Evolutionary conservation across 2,329 filamentous ascomycete genomes (phyloP).

Genomic region (Mycosphaerella sp.): DNA sequence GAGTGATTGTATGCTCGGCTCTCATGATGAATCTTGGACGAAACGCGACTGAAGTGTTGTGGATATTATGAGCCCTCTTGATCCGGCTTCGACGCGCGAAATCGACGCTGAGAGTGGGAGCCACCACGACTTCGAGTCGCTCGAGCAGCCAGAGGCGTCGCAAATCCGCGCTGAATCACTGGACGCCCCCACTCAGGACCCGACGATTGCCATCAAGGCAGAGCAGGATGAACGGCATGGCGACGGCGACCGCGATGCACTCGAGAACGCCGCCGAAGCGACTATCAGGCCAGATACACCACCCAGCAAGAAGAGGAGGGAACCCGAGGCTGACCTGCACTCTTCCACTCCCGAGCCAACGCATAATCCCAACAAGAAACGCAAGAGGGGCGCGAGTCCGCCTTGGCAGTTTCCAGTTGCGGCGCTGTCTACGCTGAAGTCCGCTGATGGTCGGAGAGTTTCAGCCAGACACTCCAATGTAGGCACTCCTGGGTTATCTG

Average conservation of each 20-base stretch:
- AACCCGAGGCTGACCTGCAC: slow-evolving; percentile 24
- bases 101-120: slow-evolving; percentile 7
- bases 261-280: slow-evolving; percentile 8
- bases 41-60: slow-evolving; percentile 13
- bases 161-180: neutral
- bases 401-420: slow-evolving; percentile 31
- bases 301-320: slow-evolving; percentile 28
- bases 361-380: slow-evolving; percentile 51
- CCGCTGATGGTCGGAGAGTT: slow-evolving; percentile 29
- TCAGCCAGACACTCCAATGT: slow-evolving; percentile 28
- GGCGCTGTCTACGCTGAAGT: slow-evolving; percentile 28
- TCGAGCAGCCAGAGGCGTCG: neutral
- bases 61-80: slow-evolving; percentile 14
- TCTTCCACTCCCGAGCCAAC: slow-evolving; percentile 11
- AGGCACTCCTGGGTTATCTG: slow-evolving; percentile 22
- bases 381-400: slow-evolving; percentile 41
- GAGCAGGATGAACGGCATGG: slow-evolving; percentile 5
- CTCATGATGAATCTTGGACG: slow-evolving; percentile 15
- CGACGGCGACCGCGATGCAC: slow-evolving; percentile 3
- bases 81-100: slow-evolving; percentile 14
- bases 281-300: slow-evolving; percentile 22
- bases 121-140: neutral
- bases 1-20: slow-evolving; percentile 2
- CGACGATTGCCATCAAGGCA: slow-evolving; percentile 9
- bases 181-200: slow-evolving; percentile 6